Percentiles rank a stretch among this genome's conserved stretches.
Conservation (phyloP, 805 yeast species). For the Teunomyces funiuensis region DNA sequence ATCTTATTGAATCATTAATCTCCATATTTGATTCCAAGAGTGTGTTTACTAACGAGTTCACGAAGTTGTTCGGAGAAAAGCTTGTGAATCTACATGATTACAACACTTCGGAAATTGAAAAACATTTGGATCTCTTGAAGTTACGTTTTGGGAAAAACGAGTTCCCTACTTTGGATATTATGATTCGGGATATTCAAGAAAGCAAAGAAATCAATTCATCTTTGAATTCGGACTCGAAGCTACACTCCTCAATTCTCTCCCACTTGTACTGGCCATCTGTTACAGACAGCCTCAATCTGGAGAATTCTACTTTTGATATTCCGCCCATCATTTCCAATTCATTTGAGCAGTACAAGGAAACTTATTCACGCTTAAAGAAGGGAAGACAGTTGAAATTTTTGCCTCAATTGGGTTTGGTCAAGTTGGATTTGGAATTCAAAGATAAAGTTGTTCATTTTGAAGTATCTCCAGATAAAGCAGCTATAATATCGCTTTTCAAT, state of each 20-base stretch:
- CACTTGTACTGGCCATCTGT: constrained; percentile 78
- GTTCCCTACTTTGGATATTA: constrained; percentile 72
- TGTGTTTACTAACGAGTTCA: constrained; percentile 64
- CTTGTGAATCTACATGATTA: constrained; percentile 47
- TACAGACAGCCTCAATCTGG: constrained; percentile 24
- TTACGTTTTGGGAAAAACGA: constrained; percentile 64
- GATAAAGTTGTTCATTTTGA: constrained; percentile 41
- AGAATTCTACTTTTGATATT: constrained; percentile 40
- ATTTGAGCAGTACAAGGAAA: constrained; percentile 43
- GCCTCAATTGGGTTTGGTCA: constrained; percentile 62
- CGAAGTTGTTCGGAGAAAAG: constrained; percentile 55
- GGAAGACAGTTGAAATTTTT: constrained; percentile 61
- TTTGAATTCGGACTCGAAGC: constrained; percentile 7
- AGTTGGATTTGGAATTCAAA: constrained; percentile 48
- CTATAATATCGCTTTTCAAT: constrained; percentile 54
- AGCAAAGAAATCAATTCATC: constrained; percentile 47
- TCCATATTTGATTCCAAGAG: constrained; percentile 72
- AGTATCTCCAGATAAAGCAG: constrained; percentile 71
- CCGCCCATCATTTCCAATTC: constrained; percentile 47
- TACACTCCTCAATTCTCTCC: constrained; percentile 67
- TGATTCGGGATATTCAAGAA: constrained; percentile 70
- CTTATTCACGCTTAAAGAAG: constrained; percentile 45
- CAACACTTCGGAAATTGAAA: constrained; percentile 38
- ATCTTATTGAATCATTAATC: constrained; percentile 67
- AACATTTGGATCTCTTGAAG: constrained; percentile 55